Conservation (phyloP, 352 stramenopile genomes). For the Chrysophaeum taylorii region DNA sequence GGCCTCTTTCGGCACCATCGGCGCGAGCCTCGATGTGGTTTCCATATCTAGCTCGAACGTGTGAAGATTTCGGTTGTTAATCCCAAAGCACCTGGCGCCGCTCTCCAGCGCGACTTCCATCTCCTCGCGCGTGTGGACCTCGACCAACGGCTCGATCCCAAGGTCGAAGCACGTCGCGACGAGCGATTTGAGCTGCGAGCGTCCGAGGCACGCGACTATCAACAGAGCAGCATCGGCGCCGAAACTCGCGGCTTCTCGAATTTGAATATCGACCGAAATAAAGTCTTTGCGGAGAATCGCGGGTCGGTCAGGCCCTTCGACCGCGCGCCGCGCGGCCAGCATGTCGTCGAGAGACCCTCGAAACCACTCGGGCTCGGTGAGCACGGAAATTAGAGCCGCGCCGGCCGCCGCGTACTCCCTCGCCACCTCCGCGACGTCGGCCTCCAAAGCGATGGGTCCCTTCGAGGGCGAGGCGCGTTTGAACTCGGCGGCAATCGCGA, state of each 20-base stretch:
- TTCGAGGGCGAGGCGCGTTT: conserved; percentile 94
- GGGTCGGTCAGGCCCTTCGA: conserved; percentile 32
- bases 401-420: conserved; percentile 73
- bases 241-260: conserved; percentile 79
- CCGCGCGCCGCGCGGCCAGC: conserved; percentile 35
- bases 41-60: conserved; percentile 94
- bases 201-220: conserved; percentile 76
- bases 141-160: conserved; percentile 92
- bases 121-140: conserved; percentile 88
- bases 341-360: conserved; percentile 79
- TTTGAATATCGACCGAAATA: conserved; percentile 83
- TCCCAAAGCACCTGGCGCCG: conserved; percentile 83
- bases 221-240: conserved; percentile 93
- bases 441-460: conserved; percentile 71
- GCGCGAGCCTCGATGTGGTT: conserved; percentile 72
- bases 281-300: conserved; percentile 83
- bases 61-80: conserved; percentile 97
- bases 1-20: conserved; percentile 45
- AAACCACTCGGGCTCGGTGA: conserved; percentile 96
- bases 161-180: conserved; percentile 71
- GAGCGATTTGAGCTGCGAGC: conserved; percentile 49
- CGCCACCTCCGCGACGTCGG: conserved; percentile 67
- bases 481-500: conserved; percentile 92
- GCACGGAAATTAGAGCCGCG: conserved; percentile 87
- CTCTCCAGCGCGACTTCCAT: conserved; percentile 79